phyloP scores from a whole-genome alignment of 345 rosid species.

The Camelina laxa region DNA sequence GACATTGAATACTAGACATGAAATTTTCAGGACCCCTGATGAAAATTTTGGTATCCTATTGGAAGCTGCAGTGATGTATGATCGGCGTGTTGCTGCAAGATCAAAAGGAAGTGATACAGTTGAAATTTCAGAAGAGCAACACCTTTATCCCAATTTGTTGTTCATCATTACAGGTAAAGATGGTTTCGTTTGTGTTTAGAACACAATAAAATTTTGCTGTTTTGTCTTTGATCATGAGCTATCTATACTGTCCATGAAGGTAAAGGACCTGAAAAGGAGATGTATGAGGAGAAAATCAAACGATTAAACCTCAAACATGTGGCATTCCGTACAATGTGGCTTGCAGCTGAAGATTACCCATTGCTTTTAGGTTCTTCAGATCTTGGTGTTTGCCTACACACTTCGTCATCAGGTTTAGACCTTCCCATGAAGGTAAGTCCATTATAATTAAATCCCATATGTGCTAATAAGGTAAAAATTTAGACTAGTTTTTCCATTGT shows the following conservation, averaged over 20 bases:
- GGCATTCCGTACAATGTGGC: conserved; percentile 97
- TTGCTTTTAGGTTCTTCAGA: conserved; percentile 93
- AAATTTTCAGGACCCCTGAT: conserved; percentile 86
- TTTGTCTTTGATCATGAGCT: conserved; percentile 9
- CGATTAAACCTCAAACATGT: conserved; percentile 75
- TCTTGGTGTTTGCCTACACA: conserved; percentile 95
- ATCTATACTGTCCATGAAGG: conserved; percentile 51
- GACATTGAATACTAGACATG: conserved; percentile 20
- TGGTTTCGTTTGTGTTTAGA: not conserved
- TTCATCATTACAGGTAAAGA: conserved; percentile 86
- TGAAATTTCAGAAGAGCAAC: conserved; percentile 58
- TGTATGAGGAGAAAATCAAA: conserved; percentile 83
- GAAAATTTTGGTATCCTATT: conserved; percentile 93
- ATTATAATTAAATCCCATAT: conserved; percentile 18
- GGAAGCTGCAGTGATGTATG: conserved; percentile 98
- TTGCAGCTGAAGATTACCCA: conserved; percentile 95
- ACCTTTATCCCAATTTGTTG: conserved; percentile 70
- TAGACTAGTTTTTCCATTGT: not conserved
- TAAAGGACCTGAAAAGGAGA: conserved; percentile 94
- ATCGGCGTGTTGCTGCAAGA: conserved; percentile 89
- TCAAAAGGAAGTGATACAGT: conserved; percentile 66
- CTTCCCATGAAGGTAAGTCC: conserved; percentile 89
- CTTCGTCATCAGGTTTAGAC: conserved; percentile 96
- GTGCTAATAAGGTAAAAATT: conserved; percentile 4
- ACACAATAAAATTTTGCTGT: conserved; percentile 3